A percentile compares a stretch with the other conserved stretches of the same genome.
phyloP scores from a whole-genome alignment of 2,329 filamentous ascomycete genomes.

The Hypoxylon rubiginosum region DNA sequence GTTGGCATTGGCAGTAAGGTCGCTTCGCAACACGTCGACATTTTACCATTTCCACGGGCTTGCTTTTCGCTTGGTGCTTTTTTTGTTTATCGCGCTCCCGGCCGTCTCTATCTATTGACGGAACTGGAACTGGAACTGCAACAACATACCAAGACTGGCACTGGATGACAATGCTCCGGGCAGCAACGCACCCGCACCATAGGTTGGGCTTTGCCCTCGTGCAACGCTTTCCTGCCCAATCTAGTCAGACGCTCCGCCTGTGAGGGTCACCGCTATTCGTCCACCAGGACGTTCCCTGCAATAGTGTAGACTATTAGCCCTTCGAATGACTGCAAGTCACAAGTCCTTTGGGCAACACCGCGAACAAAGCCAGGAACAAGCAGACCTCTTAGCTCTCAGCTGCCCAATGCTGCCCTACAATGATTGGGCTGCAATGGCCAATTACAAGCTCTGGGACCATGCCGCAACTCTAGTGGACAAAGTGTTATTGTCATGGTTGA shows the following conservation, averaged over 20 bases:
- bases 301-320: conserved; percentile 44
- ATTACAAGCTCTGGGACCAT: conserved; percentile 32
- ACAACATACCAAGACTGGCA: conserved; percentile 23
- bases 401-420: conserved; percentile 47
- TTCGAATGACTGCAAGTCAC: conserved; percentile 28
- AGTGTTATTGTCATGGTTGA: conserved; percentile 36
- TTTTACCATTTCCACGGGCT: conserved; percentile 10
- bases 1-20: conserved; percentile 10
- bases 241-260: conserved; percentile 46
- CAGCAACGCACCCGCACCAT: conserved; percentile 41
- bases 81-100: conserved; percentile 19
- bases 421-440: conserved; percentile 41
- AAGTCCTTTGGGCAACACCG: conserved; percentile 43
- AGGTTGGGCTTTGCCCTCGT: conserved; percentile 45
- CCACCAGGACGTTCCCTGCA: conserved; percentile 47
- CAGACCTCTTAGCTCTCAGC: conserved; percentile 30
- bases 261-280: conserved; percentile 49
- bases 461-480: conserved; percentile 29
- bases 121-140: conserved; percentile 24
- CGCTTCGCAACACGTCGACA: conserved; percentile 36
- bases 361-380: conserved; percentile 30
- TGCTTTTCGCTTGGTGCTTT: conserved; percentile 31
- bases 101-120: conserved; percentile 26
- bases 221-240: conserved; percentile 50
- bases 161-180: conserved; percentile 40